A percentile compares a stretch with the other conserved stretches of the same genome.
phyloP scores from a whole-genome alignment of 306 rosid species.

The Medicago lupulina region DNA sequence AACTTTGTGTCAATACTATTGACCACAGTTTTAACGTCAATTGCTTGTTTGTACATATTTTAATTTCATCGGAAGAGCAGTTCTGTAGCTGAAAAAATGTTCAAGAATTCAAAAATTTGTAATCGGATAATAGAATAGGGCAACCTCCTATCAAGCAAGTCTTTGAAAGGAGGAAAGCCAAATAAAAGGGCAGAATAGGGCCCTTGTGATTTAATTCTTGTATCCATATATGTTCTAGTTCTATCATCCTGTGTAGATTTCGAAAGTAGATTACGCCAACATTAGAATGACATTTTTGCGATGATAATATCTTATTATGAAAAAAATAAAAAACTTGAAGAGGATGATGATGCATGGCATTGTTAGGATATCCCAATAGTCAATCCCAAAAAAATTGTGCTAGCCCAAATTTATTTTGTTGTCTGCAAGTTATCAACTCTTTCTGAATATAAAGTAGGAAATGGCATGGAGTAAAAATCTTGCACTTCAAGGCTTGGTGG shows the following conservation, averaged over 20 bases:
- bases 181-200: background rate
- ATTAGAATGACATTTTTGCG: constrained; percentile 24
- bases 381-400: constrained; percentile 18
- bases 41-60: constrained; percentile 64
- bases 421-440: constrained; percentile 5
- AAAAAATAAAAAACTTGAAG: background rate
- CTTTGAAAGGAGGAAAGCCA: constrained; percentile 1
- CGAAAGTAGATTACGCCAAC: constrained; percentile 2
- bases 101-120: constrained; percentile 12
- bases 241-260: background rate
- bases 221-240: background rate
- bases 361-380: constrained; percentile 10
- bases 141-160: background rate
- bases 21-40: constrained; percentile 69
- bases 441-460: constrained; percentile 11
- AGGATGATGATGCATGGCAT: constrained; percentile 4
- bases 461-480: background rate
- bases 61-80: constrained; percentile 36
- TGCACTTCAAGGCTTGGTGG: constrained; percentile 19
- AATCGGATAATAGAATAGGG: background rate
- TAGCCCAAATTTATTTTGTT: constrained; percentile 24
- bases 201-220: constrained; percentile 5
- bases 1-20: constrained; percentile 73
- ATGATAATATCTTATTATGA: background rate
- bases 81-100: constrained; percentile 8